Conservation (phyloP, 257 asterid species). For the Fraxinus americana region DNA sequence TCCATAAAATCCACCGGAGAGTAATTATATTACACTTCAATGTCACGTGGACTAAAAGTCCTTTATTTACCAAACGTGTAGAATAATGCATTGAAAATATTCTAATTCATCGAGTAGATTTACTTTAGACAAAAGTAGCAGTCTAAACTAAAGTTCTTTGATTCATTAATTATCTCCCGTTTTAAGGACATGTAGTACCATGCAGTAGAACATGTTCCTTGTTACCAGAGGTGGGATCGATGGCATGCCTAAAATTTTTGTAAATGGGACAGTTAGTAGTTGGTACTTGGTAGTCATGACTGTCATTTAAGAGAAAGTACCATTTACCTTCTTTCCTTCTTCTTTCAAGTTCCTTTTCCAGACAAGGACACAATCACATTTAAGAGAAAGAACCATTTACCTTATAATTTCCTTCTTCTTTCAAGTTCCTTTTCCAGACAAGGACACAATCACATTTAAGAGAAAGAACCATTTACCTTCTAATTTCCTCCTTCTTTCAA, state of each 20-base stretch:
- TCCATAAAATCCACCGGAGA: too few species aligned
- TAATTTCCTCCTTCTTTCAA: not conserved
- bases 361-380: not conserved
- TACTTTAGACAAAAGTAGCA: too few species aligned
- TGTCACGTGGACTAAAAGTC: too few species aligned
- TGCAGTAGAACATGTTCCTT: not conserved
- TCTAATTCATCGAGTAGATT: too few species aligned
- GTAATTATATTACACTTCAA: too few species aligned
- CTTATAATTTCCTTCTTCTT: not conserved
- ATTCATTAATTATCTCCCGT: not conserved
- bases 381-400: not conserved
- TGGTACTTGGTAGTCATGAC: not conserved
- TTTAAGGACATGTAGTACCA: not conserved
- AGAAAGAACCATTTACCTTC: not conserved
- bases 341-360: not conserved
- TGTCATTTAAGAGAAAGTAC: not conserved
- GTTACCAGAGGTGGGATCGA: not conserved
- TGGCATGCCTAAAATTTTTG: not conserved
- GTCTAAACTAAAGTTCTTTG: not conserved
- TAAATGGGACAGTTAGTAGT: not conserved
- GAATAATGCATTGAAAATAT: too few species aligned
- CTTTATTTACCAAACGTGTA: too few species aligned
- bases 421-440: not conserved
- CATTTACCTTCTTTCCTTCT: not conserved
- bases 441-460: not conserved